Percentiles rank a stretch among this genome's conserved stretches.
Conservation (phyloP, 345 rosid genomes). For the Durio zibethinus region DNA sequence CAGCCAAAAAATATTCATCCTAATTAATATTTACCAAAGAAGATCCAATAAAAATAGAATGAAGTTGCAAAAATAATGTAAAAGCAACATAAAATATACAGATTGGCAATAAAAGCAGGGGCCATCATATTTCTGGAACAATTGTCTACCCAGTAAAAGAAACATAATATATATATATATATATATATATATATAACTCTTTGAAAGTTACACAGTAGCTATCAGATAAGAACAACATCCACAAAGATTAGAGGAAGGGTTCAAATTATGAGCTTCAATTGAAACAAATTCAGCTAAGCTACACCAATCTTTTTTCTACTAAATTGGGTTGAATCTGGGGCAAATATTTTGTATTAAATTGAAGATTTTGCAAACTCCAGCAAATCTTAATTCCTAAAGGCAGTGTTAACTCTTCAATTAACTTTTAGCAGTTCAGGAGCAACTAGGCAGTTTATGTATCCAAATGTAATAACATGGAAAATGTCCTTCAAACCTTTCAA, state of each 20-base stretch:
- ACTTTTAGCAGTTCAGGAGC: neutral
- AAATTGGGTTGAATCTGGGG: neutral
- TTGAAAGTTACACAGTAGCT: neutral
- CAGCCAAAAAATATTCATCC: neutral
- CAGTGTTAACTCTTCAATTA: neutral
- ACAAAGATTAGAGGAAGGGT: neutral
- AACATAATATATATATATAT: neutral
- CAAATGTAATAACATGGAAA: neutral
- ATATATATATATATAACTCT: too few relatives aligned
- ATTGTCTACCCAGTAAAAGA: neutral
- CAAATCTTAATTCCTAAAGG: neutral
- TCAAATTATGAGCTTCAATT: neutral
- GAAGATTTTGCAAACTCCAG: neutral
- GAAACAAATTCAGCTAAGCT: neutral
- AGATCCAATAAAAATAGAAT: neutral
- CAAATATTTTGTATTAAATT: neutral
- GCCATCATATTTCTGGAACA: neutral
- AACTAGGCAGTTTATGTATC: neutral
- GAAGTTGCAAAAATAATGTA: neutral
- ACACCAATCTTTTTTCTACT: neutral
- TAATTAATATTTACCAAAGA: neutral
- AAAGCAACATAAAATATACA: constrained; percentile 2
- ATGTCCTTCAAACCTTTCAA: neutral
- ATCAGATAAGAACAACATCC: neutral
- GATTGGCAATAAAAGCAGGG: neutral